Conservation (phyloP, 805 yeast genomes). For the Spathaspora sp. region DNA sequence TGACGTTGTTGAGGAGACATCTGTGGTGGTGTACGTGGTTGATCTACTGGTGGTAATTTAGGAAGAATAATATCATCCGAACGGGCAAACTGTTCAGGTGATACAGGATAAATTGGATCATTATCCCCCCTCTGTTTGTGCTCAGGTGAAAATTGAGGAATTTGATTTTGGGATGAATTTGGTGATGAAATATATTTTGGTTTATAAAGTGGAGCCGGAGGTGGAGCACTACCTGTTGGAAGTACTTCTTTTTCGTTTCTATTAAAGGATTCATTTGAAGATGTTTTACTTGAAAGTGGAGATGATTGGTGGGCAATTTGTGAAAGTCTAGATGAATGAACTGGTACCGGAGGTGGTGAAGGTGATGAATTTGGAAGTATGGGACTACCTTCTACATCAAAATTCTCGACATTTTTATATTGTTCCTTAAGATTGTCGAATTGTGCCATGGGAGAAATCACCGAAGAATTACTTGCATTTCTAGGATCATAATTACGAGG, state of each 20-base stretch:
- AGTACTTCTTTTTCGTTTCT: neutral
- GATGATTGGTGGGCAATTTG: conserved; percentile 2
- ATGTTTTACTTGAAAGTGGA: conserved; percentile 17
- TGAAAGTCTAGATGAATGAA: conserved; percentile 11
- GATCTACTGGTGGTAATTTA: neutral
- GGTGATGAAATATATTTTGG: conserved; percentile 33
- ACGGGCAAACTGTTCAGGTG: neutral
- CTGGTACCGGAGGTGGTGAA: conserved; percentile 22
- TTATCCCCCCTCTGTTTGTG: neutral
- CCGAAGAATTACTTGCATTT: conserved; percentile 34
- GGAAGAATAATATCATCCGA: neutral
- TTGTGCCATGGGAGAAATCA: conserved; percentile 41
- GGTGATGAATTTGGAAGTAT: neutral
- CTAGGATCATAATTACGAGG: conserved; percentile 23
- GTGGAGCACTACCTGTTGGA: conserved; percentile 3
- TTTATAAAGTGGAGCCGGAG: conserved; percentile 10
- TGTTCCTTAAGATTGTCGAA: conserved; percentile 39
- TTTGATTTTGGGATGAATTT: conserved; percentile 24
- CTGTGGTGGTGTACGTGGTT: too few relatives aligned
- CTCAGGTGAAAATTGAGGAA: conserved; percentile 7
- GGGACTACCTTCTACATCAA: neutral
- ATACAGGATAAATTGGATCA: conserved; percentile 8
- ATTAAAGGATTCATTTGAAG: conserved; percentile 12
- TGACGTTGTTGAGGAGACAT: conserved; percentile 4
- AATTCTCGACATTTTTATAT: conserved; percentile 19